Base-by-base conservation (phyloP, 257 asterid species). In the Nicotiana otophora region DNA sequence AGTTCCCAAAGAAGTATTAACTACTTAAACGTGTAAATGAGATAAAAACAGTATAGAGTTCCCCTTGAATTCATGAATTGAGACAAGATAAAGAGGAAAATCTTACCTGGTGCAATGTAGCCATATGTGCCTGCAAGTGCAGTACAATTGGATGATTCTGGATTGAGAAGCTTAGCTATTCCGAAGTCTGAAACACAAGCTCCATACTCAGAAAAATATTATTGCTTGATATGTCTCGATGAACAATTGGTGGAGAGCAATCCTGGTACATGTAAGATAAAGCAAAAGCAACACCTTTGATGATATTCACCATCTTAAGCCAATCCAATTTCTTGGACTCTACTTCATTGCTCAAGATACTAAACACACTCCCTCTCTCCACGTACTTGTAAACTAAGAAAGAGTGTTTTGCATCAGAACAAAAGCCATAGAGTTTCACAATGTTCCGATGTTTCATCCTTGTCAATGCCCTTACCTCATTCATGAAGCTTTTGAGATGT, bases 151-250 rank as follows among this genome's bases (percentile, higher is more conserved):
- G 70, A 83, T 16, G 85, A 76, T 67, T 76, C 82, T 78, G 70
- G 63, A 4, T 62, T 76, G 10, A 82, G 67, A 46, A 76, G 9
- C 82, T 76, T 82, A 11, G 85, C 82, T 14, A 80, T 82, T 77
- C 85, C 85, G 77, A 82, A 82, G 63, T 82, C 82, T 8, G 81
- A 74, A 46, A 75, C 54, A 62, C 48, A 30, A 12, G 81, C 85
- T 31, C 61, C 39, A 23, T 1, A 82, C 34, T 74, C 55, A 28
- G 76, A 34, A 82, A 76, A 48, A 82, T 57, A 46, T 82, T 82
- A 48, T n/a, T 82, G 36, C 82, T 82, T 17, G 77, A 74, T 61
- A 82, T 82, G 82, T 82, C 82, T 42, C 85, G 31, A 76, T 63
- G 85, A 76, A 82, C 78, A 76, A 82, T 31, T 7, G 77, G 82